These are phyloP conservation scores for Trichoderma sp. DNA, from an alignment of 2,329 filamentous ascomycete genomes.

Conservation along the genomic window DNA sequence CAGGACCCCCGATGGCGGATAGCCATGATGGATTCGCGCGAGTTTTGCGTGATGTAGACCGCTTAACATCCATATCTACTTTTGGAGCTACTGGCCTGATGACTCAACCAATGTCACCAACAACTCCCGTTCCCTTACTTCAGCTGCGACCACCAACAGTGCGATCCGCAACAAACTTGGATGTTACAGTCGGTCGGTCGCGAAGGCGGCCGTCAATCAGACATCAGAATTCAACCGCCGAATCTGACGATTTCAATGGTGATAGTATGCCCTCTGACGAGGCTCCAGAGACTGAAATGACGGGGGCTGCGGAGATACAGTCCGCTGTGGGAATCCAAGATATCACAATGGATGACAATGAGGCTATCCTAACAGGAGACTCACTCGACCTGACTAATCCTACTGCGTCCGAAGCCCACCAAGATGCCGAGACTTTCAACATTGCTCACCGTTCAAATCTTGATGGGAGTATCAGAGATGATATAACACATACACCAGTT, in stretches of 20 bases:
- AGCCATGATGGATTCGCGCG: conserved; percentile 71
- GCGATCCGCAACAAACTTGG: conserved; percentile 50
- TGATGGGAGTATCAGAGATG: conserved; percentile 80
- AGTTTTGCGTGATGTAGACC: conserved; percentile 77
- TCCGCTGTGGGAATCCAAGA: conserved; percentile 82
- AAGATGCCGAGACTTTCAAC: conserved; percentile 88
- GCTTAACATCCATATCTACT: conserved; percentile 77
- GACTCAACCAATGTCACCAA: conserved; percentile 91
- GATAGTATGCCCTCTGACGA: conserved; percentile 82
- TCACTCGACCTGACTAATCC: conserved; percentile 73
- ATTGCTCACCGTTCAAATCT: conserved; percentile 83
- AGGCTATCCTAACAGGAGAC: conserved; percentile 73
- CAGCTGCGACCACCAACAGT: conserved; percentile 56
- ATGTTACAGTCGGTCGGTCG: conserved; percentile 51
- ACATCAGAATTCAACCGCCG: conserved; percentile 86
- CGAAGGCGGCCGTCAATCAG: conserved; percentile 80
- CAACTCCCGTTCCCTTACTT: conserved; percentile 72
- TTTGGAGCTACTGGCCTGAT: conserved; percentile 65
- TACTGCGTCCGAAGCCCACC: conserved; percentile 73
- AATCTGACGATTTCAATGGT: conserved; percentile 80
- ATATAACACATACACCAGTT: conserved; percentile 62
- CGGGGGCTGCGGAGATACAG: conserved; percentile 77
- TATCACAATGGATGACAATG: conserved; percentile 74
- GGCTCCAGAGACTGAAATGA: conserved; percentile 72
- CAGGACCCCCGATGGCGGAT: conserved; percentile 66